Evolutionary conservation across 2,329 filamentous ascomycete genomes (phyloP), one percentile per base, ranked within the genome.

Genomic region (Clarireedia homoeocarpa): DNA sequence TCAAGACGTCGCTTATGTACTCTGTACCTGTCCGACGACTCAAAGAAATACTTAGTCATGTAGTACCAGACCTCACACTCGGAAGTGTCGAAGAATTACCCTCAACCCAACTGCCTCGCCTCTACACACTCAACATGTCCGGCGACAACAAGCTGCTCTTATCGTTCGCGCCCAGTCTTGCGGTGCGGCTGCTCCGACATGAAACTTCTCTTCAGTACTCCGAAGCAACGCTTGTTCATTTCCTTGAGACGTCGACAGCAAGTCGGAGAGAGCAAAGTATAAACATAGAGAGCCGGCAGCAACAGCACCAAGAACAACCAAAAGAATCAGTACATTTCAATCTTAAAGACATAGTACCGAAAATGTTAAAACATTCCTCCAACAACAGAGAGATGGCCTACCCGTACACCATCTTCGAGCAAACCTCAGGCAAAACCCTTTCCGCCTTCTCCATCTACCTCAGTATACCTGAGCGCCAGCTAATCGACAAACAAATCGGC

Each of bases 51-150:
- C 60, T 69, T 17, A 62, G 47, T 24, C 62, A 63, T 51, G 56
- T 68, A 48, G 42, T 65, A 14, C 64, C 66, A 20, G 58, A 62
- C 36, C 54, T 60, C 40, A 64, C 59, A 12, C 60, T 70, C 9
- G 62, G 57, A 36, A 57, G 62, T n/a, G 60, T 65, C n/a, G 62
- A 66, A 38, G 66, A 70, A 44, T n/a, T 68, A 6, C 58, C 62
- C 10, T 67, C 67, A n/a, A 60, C 63, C 3, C 65, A 67, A 45
- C 62, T 70, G n/a, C 48, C 65, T 47, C 63, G 66, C 57, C 58
- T 70, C 23, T 69, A 67, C 47, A 58, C 52, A 15, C 60, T 70
- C 54, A 65, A 56, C 48, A 67, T 69, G 66, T 68, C 65, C 6
- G 62, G 67, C 51, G 60, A 62, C 34, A 56, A 57, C 38, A 61